Conservation (phyloP, 306 rosid species). For the Hylodesmum podocarpum region DNA sequence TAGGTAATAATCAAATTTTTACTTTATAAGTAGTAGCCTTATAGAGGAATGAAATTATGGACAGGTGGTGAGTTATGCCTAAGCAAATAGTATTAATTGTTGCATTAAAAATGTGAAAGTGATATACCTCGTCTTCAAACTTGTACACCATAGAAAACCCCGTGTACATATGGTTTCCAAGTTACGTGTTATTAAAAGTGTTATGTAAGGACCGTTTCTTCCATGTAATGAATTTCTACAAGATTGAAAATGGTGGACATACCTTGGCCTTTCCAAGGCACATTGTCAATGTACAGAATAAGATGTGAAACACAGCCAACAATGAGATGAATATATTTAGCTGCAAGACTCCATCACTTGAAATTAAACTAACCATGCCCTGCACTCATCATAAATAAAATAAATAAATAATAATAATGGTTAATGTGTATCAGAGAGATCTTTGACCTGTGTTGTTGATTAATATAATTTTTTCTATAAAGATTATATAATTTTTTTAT, state of each 20-base stretch:
- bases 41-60: not conserved
- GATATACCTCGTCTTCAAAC: not conserved
- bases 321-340: constrained; percentile 57
- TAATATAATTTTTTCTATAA: not conserved
- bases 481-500: too few relatives aligned
- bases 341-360: constrained; percentile 57
- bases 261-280: constrained; percentile 73
- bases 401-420: not conserved
- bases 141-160: not conserved
- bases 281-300: constrained; percentile 66
- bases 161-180: not conserved
- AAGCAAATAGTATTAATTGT: not conserved
- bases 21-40: not conserved
- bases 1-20: not conserved
- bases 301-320: constrained; percentile 66
- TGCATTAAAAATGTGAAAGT: not conserved
- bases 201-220: not conserved
- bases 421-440: not conserved
- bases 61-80: not conserved
- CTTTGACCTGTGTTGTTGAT: not conserved
- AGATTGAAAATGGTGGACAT: not conserved
- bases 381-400: not conserved
- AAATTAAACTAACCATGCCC: constrained; percentile 65
- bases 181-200: constrained; percentile 6
- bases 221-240: constrained; percentile 2